Evolutionary conservation across 1,139 yeast genomes (phyloP).

Genomic region (Taphrina wiesneri): DNA sequence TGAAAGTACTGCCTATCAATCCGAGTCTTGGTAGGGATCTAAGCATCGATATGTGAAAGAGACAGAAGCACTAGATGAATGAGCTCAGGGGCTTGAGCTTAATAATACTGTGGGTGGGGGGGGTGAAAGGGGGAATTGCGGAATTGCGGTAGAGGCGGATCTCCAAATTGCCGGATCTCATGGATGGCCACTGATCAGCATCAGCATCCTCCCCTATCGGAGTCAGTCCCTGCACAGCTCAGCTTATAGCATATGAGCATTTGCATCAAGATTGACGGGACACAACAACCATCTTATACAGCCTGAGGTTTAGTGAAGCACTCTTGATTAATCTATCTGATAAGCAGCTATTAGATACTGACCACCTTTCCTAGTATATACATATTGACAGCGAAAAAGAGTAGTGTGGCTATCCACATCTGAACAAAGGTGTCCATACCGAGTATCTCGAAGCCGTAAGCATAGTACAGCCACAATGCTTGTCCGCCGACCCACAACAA

Average conservation of each 20-base stretch:
- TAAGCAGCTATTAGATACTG: neutral
- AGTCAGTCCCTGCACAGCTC: too few species aligned
- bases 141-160: neutral
- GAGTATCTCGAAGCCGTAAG: constrained; percentile 76
- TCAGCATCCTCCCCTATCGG: too few species aligned
- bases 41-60: neutral
- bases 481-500: constrained; percentile 70
- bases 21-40: neutral
- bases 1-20: neutral
- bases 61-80: neutral
- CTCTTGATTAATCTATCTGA: too few species aligned
- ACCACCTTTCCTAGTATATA: constrained; percentile 54
- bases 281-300: too few species aligned
- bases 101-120: neutral
- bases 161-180: neutral
- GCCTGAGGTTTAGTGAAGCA: too few species aligned
- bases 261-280: too few species aligned
- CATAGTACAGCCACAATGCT: constrained; percentile 69
- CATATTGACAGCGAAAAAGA: constrained; percentile 69
- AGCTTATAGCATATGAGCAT: too few species aligned
- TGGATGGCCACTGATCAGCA: neutral
- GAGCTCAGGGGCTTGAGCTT: neutral
- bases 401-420: constrained; percentile 59
- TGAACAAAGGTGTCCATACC: constrained; percentile 69
- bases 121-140: neutral